Base-by-base conservation (phyloP, 2,329 filamentous ascomycete genomes). In the Parasarocladium wereldwijsianum region DNA sequence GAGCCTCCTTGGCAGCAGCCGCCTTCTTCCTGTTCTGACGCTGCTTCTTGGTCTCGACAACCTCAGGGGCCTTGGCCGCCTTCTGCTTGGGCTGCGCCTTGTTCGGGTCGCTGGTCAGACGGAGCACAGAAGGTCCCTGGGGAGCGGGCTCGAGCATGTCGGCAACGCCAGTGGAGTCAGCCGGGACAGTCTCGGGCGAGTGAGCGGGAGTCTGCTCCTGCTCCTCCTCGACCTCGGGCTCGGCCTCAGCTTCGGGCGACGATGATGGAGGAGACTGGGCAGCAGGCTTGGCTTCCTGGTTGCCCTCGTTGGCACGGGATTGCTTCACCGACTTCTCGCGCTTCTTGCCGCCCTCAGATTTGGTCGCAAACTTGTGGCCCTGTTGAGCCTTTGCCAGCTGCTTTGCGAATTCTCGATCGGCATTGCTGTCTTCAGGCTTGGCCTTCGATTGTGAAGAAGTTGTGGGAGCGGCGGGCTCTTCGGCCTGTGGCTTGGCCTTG, bases 11-110 rank as follows among this genome's bases (percentile, higher is more conserved):
- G 45, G 75, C 74, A 34, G 74, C 77, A 56, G 93, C 85, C 21
- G 70, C 75, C 72, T 93, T 94, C 61, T 79, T 74, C 41, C 77
- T 72, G 60, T 93, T 90, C 62, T 94, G 86, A 36, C 85, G 76
- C 61, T 93, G 83, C 65, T 94, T 94, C 77, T 94, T 94, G 13
- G 78, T 80, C 63, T 93, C 81, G 12, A 67, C 69, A 28, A 69
- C 66, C 51, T 82, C 74, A 39, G 70, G 63, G 23, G 64, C 59
- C 58, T 76, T 71, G 40, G 63, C 57, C 43, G 68, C 62, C 56
- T 74, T 74, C 38, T 64, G 58, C 54, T 76, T 75, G 37, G 69
- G 61, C 56, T 76, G 69, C 15, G 20, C 18, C 47, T 66, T 57
- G 65, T 72, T 49, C 56, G 67, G 45, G 54, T 69, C 49, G 37